phyloP scores from a whole-genome alignment of 116 monocot genomes.

The Phalaenopsis hybrid region DNA sequence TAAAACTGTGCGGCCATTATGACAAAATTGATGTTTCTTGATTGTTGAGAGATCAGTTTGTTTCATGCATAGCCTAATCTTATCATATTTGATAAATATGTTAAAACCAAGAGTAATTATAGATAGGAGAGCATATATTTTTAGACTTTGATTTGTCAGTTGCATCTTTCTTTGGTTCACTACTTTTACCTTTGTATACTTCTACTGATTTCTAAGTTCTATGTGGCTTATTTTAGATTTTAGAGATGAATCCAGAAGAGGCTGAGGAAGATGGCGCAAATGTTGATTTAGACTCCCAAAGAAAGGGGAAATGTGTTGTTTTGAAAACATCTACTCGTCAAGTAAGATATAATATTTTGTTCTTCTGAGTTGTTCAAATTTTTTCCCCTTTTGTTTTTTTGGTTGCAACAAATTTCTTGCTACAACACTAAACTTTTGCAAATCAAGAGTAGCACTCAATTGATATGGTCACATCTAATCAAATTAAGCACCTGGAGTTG shows the following conservation, averaged over 20 bases:
- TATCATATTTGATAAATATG: too few relatives aligned
- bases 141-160: background rate
- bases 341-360: constrained; percentile 25
- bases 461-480: background rate
- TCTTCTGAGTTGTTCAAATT: background rate
- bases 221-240: constrained; percentile 44
- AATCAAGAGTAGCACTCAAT: background rate
- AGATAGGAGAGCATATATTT: too few relatives aligned
- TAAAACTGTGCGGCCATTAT: too few relatives aligned
- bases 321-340: constrained; percentile 94
- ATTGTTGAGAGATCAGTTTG: too few relatives aligned
- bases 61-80: too few relatives aligned
- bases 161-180: background rate
- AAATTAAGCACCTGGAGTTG: background rate
- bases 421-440: too few relatives aligned
- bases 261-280: constrained; percentile 98
- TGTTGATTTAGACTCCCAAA: constrained; percentile 85
- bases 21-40: too few relatives aligned
- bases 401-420: too few relatives aligned
- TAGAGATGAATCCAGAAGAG: constrained; percentile 98
- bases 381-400: background rate
- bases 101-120: too few relatives aligned
- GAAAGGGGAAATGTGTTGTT: constrained; percentile 97
- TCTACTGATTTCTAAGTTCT: background rate
- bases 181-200: background rate